phyloP scores from a whole-genome alignment of 768 basidiomycete genomes.

The Cyclocybe aegerita region DNA sequence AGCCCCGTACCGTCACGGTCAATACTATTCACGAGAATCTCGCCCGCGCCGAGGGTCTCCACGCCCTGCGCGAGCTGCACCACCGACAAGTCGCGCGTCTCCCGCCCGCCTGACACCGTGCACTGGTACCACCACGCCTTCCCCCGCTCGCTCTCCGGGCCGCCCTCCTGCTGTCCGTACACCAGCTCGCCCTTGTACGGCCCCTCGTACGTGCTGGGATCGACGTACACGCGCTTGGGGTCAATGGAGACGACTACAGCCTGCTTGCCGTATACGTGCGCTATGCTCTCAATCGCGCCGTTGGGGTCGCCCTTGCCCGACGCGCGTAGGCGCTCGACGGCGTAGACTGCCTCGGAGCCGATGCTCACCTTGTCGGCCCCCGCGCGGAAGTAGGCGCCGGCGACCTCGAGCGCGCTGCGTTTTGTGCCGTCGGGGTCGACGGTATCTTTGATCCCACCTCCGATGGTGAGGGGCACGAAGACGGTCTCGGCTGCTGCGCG shows the following conservation, averaged over 20 bases:
- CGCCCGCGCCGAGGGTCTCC: slow-evolving; percentile 91
- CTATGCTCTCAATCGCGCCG: slow-evolving; percentile 93
- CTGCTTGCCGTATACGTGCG: slow-evolving; percentile 86
- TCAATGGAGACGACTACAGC: slow-evolving; percentile 98
- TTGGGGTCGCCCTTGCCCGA: slow-evolving; percentile 59
- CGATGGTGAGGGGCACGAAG: slow-evolving; percentile 97
- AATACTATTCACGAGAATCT: slow-evolving; percentile 93
- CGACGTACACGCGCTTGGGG: slow-evolving; percentile 83
- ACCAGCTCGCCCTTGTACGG: slow-evolving; percentile 67
- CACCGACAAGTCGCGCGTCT: slow-evolving; percentile 78
- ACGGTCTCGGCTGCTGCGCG: slow-evolving; percentile 84
- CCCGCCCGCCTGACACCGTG: slow-evolving; percentile 92
- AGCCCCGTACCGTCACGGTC: slow-evolving; percentile 92
- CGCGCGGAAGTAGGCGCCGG: slow-evolving; percentile 92
- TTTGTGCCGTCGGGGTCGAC: slow-evolving; percentile 93
- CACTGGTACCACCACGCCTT: slow-evolving; percentile 99
- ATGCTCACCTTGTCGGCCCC: slow-evolving; percentile 99
- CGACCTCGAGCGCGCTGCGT: slow-evolving; percentile 89
- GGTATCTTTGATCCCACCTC: slow-evolving; percentile 96
- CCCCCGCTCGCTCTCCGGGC: slow-evolving; percentile 55
- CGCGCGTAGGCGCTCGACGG: slow-evolving; percentile 79
- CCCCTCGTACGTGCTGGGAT: slow-evolving; percentile 62
- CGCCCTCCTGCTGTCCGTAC: slow-evolving; percentile 36
- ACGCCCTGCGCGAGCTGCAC: slow-evolving; percentile 90
- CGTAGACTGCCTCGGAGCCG: slow-evolving; percentile 92